These are phyloP conservation scores for Solanum hybrid DNA, from an alignment of 305 asterid genomes.

Conservation along the genomic window DNA sequence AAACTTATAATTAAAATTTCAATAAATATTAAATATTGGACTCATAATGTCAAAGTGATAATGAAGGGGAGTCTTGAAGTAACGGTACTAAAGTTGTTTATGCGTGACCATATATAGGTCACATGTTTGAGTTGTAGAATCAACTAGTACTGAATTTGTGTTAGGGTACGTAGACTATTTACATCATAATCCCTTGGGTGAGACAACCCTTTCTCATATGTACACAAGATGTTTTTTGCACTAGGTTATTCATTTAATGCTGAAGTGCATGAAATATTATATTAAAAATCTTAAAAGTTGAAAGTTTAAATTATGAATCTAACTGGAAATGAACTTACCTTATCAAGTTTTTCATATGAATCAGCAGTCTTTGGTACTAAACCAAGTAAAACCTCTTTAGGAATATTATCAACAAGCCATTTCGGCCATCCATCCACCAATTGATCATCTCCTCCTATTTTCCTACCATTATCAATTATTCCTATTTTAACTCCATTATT, in stretches of 20 bases:
- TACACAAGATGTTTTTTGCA: background rate
- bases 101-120: background rate
- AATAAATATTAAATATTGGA: no score
- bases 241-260: background rate
- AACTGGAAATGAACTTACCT: slow-evolving; percentile 25
- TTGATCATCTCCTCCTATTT: slow-evolving; percentile 35
- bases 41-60: background rate
- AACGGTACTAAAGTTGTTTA: background rate
- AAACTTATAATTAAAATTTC: background rate
- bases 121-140: background rate
- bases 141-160: background rate
- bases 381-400: slow-evolving; percentile 37
- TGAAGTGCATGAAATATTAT: background rate
- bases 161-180: background rate
- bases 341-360: slow-evolving; percentile 63
- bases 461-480: slow-evolving; percentile 7
- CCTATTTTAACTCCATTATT: background rate
- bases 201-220: background rate
- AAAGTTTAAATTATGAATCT: background rate
- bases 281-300: background rate
- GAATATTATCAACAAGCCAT: slow-evolving; percentile 63
- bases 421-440: slow-evolving; percentile 63
- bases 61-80: background rate
- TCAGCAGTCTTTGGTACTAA: slow-evolving; percentile 58
- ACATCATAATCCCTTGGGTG: background rate